These are phyloP conservation scores for Colletotrichum sp. DNA, from an alignment of 2,329 filamentous ascomycete genomes.

Conservation along the genomic window DNA sequence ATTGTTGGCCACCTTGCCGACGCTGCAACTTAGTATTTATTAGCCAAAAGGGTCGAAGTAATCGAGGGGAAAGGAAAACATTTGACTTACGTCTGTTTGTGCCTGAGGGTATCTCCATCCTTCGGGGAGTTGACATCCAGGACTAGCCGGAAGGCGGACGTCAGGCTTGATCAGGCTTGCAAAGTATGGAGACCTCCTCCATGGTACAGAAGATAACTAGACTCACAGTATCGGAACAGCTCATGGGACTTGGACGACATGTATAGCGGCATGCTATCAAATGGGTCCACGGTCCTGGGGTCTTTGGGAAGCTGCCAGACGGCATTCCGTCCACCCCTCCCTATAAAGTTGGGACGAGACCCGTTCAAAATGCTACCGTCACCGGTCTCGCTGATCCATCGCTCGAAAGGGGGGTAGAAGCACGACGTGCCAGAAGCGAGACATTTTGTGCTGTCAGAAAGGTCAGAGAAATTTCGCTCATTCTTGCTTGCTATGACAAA, in stretches of 20 bases:
- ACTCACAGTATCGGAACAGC: not conserved
- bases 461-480: not conserved
- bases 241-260: not conserved
- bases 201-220: not conserved
- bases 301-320: not conserved
- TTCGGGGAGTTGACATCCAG: not conserved
- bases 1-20: not conserved
- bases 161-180: not conserved
- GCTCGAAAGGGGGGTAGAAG: not conserved
- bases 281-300: not conserved
- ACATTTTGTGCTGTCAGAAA: not conserved
- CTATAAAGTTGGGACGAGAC: not conserved
- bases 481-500: not conserved
- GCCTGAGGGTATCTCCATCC: not conserved
- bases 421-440: not conserved
- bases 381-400: not conserved
- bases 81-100: not conserved
- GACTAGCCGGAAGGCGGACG: not conserved
- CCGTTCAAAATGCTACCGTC: not conserved
- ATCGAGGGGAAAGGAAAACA: not conserved
- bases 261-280: not conserved
- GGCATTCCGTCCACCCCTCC: not conserved
- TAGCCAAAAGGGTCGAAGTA: not conserved
- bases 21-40: not conserved
- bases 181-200: not conserved